phyloP scores from a whole-genome alignment of 805 yeast species.

The Candida oleophila region DNA sequence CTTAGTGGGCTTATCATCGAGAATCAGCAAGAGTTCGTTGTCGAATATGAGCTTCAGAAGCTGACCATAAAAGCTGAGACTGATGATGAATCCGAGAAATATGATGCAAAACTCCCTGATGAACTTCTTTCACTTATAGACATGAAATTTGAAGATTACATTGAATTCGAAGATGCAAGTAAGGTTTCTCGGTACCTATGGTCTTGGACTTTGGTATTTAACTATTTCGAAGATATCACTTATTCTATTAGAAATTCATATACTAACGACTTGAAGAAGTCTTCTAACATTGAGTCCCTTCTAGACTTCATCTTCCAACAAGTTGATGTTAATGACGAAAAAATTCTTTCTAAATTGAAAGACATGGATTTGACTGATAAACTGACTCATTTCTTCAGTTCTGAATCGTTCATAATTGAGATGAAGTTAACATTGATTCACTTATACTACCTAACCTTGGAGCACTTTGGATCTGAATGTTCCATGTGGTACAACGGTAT shows the following conservation, averaged over 20 bases:
- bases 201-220: slow-evolving; percentile 66
- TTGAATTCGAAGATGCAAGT: slow-evolving; percentile 13
- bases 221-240: slow-evolving; percentile 63
- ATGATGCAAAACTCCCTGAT: slow-evolving; percentile 38
- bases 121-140: slow-evolving; percentile 35
- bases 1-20: slow-evolving; percentile 41
- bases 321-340: slow-evolving; percentile 35
- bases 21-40: slow-evolving; percentile 57
- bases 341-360: not conserved
- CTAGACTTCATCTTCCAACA: slow-evolving; percentile 55
- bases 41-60: slow-evolving; percentile 58
- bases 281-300: slow-evolving; percentile 46
- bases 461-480: slow-evolving; percentile 53
- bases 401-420: slow-evolving; percentile 20
- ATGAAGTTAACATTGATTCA: slow-evolving; percentile 44
- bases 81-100: slow-evolving; percentile 19
- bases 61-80: slow-evolving; percentile 26
- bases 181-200: slow-evolving; percentile 48
- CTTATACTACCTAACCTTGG: slow-evolving; percentile 49
- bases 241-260: slow-evolving; percentile 62
- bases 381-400: not conserved
- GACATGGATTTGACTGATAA: not conserved
- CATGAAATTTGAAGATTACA: slow-evolving; percentile 30
- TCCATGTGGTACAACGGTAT: slow-evolving; percentile 72
- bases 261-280: slow-evolving; percentile 51